Evolutionary conservation across 306 rosid genomes (phyloP).

Genomic region (Notholithocarpus densiflorus): DNA sequence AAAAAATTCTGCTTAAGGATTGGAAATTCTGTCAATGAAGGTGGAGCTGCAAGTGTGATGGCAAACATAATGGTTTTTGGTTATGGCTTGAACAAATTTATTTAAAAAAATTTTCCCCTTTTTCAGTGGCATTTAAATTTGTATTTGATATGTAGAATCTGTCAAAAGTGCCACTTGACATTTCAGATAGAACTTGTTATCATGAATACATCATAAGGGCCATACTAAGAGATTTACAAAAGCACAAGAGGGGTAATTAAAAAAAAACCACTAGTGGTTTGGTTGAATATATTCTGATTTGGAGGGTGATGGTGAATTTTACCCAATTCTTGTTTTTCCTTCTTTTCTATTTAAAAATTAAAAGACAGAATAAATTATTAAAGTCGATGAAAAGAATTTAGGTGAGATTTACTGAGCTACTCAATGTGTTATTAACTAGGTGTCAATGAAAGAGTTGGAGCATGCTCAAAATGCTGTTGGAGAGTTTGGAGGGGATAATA

Average conservation of each 20-base stretch:
- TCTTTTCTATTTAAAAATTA: not conserved
- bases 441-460: constrained; percentile 61
- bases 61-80: not conserved
- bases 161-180: not conserved
- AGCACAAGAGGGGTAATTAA: not conserved
- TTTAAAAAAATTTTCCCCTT: not conserved
- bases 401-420: not conserved
- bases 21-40: not conserved
- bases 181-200: not conserved
- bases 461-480: constrained; percentile 60
- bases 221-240: not conserved
- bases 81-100: not conserved
- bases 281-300: not conserved
- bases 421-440: constrained; percentile 40
- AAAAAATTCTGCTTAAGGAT: not conserved
- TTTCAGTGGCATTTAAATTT: not conserved
- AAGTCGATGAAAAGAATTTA: not conserved
- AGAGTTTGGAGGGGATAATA: constrained; percentile 64
- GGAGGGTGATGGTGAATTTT: not conserved
- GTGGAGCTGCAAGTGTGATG: not conserved
- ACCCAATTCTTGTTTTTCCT: not conserved
- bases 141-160: not conserved
- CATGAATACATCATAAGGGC: not conserved
- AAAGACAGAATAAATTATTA: not conserved
- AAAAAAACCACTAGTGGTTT: not conserved